These are phyloP conservation scores for Sclerotinia spermophila DNA, from an alignment of 2,329 filamentous ascomycete genomes.

Conservation along the genomic window DNA sequence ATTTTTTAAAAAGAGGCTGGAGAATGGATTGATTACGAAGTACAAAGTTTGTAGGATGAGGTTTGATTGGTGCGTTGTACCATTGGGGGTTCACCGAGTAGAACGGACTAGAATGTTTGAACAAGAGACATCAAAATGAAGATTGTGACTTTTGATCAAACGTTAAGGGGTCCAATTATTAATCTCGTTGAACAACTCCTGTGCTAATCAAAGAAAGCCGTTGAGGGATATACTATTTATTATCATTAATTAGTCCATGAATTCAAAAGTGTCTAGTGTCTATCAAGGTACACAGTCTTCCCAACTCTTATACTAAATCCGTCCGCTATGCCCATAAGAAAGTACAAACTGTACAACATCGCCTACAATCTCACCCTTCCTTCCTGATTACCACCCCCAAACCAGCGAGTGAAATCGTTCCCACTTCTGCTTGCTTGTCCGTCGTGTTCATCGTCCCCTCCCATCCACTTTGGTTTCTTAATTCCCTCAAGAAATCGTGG, in stretches of 20 bases:
- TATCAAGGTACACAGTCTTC: conserved; percentile 8
- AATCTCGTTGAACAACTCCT: background rate
- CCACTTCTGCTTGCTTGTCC: conserved; percentile 35
- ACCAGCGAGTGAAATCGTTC: conserved; percentile 55
- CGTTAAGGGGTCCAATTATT: background rate
- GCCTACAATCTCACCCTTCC: conserved; percentile 36
- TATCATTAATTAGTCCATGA: conserved; percentile 14
- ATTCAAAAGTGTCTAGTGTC: conserved; percentile 20
- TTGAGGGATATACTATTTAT: background rate
- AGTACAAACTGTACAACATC: conserved; percentile 8
- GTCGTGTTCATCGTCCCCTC: conserved; percentile 47
- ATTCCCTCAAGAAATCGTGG: conserved; percentile 78
- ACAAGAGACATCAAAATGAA: background rate
- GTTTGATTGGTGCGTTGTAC: conserved; percentile 9
- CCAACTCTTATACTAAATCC: conserved; percentile 29
- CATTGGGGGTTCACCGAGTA: conserved; percentile 17
- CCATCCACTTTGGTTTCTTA: conserved; percentile 80
- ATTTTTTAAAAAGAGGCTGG: conserved; percentile 13
- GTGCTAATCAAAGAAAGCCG: background rate
- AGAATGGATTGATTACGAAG: no score
- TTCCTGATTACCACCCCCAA: conserved; percentile 47
- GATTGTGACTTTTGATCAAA: background rate
- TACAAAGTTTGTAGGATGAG: background rate
- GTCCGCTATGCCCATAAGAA: conserved; percentile 32
- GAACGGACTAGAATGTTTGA: background rate